phyloP scores from a whole-genome alignment of 1,284 basidiomycete genomes.

The Cerioporus squamosus region DNA sequence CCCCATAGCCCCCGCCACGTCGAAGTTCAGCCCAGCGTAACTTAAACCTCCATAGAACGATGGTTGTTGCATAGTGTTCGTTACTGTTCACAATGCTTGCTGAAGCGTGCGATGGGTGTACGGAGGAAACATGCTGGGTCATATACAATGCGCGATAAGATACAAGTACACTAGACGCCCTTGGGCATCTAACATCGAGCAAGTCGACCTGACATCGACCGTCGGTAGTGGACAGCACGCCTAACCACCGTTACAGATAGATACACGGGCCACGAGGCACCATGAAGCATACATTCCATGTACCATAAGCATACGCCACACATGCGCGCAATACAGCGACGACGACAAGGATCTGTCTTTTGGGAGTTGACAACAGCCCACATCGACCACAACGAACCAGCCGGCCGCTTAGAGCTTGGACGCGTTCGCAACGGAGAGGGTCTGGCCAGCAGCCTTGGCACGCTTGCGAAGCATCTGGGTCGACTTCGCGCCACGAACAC shows the following conservation, averaged over 20 bases:
- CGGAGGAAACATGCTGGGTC: too few relatives aligned
- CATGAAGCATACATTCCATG: slow-evolving; percentile 22
- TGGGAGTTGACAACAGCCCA: slow-evolving; percentile 11
- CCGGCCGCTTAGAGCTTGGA: slow-evolving; percentile 59
- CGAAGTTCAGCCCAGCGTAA: slow-evolving; percentile 7
- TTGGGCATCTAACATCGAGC: too few relatives aligned
- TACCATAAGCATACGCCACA: slow-evolving; percentile 20
- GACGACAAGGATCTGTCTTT: slow-evolving; percentile 15
- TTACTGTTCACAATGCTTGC: too few relatives aligned
- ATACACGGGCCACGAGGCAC: not conserved
- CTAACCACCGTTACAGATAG: not conserved
- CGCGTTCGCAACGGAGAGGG: slow-evolving; percentile 53
- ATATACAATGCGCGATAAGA: too few relatives aligned
- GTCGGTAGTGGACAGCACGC: too few relatives aligned
- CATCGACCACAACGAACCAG: slow-evolving; percentile 2
- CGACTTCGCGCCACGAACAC: slow-evolving; percentile 92
- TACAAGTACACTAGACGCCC: too few relatives aligned
- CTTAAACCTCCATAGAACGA: slow-evolving; percentile 9
- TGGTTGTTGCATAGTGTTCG: slow-evolving; percentile 8
- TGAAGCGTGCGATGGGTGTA: too few relatives aligned
- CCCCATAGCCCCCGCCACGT: slow-evolving; percentile 7
- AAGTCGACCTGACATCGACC: too few relatives aligned
- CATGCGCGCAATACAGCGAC: slow-evolving; percentile 10
- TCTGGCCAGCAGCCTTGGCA: slow-evolving; percentile 87
- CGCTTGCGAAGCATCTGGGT: slow-evolving; percentile 93